These are phyloP conservation scores for Cruciata laevipes DNA, from an alignment of 257 asterid species.

Conservation along the genomic window DNA sequence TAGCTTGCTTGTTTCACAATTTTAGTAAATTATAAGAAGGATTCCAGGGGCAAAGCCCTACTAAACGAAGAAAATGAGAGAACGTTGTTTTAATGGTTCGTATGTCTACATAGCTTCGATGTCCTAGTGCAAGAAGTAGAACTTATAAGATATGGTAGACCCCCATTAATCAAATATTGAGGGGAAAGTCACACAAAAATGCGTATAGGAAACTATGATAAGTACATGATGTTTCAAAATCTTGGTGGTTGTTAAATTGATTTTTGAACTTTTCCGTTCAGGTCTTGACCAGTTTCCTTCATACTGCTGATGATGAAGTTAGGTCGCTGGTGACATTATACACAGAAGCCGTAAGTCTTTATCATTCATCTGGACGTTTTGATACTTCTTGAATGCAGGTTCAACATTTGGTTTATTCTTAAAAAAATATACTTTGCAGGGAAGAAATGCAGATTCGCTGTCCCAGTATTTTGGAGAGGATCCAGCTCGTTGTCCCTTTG, in stretches of 20 bases:
- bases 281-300: constrained; percentile 82
- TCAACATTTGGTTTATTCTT: constrained; percentile 10
- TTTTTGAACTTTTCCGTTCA: constrained; percentile 28
- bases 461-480: constrained; percentile 96
- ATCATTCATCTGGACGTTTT: not conserved
- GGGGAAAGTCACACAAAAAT: too few relatives aligned
- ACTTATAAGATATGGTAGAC: too few relatives aligned
- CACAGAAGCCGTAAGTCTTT: constrained; percentile 83
- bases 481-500: constrained; percentile 97
- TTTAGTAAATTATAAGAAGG: not conserved
- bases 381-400: not conserved
- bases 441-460: constrained; percentile 92
- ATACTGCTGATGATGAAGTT: constrained; percentile 90
- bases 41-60: not conserved
- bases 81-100: not conserved
- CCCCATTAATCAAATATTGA: too few relatives aligned
- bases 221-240: not conserved
- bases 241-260: constrained; percentile 6
- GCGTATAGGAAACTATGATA: not conserved
- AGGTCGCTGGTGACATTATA: constrained; percentile 83
- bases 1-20: not conserved
- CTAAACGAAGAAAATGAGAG: not conserved
- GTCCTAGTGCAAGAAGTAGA: not conserved
- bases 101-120: not conserved
- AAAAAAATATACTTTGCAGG: constrained; percentile 41